Conservation (phyloP, 768 basidiomycete species). For the Boletus rubescentipes region DNA sequence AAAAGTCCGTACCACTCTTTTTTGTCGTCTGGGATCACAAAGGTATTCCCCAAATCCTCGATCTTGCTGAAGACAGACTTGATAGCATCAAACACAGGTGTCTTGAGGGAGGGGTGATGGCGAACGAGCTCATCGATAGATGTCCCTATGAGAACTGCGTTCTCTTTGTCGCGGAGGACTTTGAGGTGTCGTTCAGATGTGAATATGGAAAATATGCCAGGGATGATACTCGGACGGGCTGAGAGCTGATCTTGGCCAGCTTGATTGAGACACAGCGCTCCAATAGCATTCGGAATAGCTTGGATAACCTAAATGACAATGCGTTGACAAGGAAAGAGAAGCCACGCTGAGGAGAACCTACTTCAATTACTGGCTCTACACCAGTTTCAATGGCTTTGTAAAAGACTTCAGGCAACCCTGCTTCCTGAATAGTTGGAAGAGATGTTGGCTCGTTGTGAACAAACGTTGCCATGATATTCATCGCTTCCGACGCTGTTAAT, state of each 20-base stretch:
- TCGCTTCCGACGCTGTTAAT: constrained; percentile 43
- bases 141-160: constrained; percentile 83
- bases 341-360: constrained; percentile 28
- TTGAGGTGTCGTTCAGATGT: constrained; percentile 82
- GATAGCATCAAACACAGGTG: constrained; percentile 74
- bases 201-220: constrained; percentile 82
- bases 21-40: constrained; percentile 53
- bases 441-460: constrained; percentile 99
- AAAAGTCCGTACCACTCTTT: constrained; percentile 67
- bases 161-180: constrained; percentile 88
- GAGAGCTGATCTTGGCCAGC: constrained; percentile 80
- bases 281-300: constrained; percentile 92
- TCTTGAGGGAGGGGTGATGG: constrained; percentile 88
- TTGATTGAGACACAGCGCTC: constrained; percentile 93
- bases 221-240: constrained; percentile 77
- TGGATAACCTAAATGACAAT: constrained; percentile 66
- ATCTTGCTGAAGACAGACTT: constrained; percentile 69
- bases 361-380: constrained; percentile 87
- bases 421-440: constrained; percentile 88
- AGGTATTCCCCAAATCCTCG: constrained; percentile 68
- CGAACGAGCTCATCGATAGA: constrained; percentile 94
- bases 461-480: constrained; percentile 95
- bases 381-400: constrained; percentile 83
- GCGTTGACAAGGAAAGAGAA: neutral
- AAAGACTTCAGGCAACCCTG: constrained; percentile 83